These are phyloP conservation scores for Ramaria sp. DNA, from an alignment of 768 basidiomycete genomes.

Conservation along the genomic window DNA sequence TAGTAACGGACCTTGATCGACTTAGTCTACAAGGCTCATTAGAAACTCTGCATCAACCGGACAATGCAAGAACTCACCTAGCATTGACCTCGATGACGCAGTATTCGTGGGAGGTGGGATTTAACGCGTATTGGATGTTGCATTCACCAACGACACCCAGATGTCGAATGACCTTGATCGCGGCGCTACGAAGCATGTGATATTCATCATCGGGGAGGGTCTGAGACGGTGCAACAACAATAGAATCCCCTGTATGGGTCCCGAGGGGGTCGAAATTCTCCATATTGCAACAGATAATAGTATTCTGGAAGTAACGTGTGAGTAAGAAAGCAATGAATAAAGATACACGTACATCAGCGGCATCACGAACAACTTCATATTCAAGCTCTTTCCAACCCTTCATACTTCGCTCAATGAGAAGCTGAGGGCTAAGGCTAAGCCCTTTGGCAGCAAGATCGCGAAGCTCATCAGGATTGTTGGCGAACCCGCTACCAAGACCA, in stretches of 20 bases:
- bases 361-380: slow-evolving; percentile 98
- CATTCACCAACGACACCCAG: slow-evolving; percentile 90
- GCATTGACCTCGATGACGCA: slow-evolving; percentile 98
- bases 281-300: slow-evolving; percentile 99
- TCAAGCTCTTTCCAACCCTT: slow-evolving; percentile 99
- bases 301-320: slow-evolving; percentile 47
- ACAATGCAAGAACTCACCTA: slow-evolving; percentile 38
- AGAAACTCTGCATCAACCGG: not conserved
- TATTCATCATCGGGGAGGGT: slow-evolving; percentile 97
- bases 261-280: slow-evolving; percentile 99
- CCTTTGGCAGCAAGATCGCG: slow-evolving; percentile 89
- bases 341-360: slow-evolving; percentile 63
- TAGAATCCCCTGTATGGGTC: slow-evolving; percentile 98
- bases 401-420: slow-evolving; percentile 94
- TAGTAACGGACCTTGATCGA: slow-evolving; percentile 55
- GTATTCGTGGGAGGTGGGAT: slow-evolving; percentile 86
- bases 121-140: slow-evolving; percentile 97
- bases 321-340: not conserved
- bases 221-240: slow-evolving; percentile 97
- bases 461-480: slow-evolving; percentile 87
- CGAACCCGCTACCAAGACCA: slow-evolving; percentile 97
- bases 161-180: slow-evolving; percentile 89
- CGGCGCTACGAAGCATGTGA: slow-evolving; percentile 97
- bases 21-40: slow-evolving; percentile 36
- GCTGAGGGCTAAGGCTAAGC: slow-evolving; percentile 85